phyloP scores from a whole-genome alignment of 2,329 filamentous ascomycete species.

The Venturiaceae sp. region DNA sequence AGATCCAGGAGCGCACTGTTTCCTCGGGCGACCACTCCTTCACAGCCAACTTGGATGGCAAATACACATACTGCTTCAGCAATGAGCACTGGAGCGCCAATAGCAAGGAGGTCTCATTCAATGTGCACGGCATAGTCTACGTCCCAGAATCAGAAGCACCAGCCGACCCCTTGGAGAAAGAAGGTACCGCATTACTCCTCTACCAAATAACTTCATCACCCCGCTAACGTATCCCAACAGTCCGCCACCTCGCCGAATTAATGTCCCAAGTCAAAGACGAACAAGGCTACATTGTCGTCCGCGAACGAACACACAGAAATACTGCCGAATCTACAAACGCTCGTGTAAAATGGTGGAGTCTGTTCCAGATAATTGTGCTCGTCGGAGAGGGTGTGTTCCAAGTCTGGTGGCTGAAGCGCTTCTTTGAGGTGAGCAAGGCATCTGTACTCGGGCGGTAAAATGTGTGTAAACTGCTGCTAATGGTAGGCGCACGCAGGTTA shows the following conservation, averaged over 20 bases:
- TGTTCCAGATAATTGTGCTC: slow-evolving; percentile 86
- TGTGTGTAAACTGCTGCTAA: not conserved
- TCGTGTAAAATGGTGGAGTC: slow-evolving; percentile 98
- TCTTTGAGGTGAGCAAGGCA: slow-evolving; percentile 64
- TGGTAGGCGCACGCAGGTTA: not conserved
- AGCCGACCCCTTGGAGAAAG: slow-evolving; percentile 79
- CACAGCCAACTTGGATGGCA: slow-evolving; percentile 73
- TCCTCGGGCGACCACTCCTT: slow-evolving; percentile 93
- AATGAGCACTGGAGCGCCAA: slow-evolving; percentile 97
- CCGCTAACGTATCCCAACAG: slow-evolving; percentile 33
- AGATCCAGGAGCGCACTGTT: slow-evolving; percentile 69
- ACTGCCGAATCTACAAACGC: slow-evolving; percentile 97
- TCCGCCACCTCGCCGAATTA: slow-evolving; percentile 74
- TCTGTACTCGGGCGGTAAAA: not conserved
- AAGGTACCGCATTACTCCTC: slow-evolving; percentile 49
- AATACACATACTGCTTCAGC: slow-evolving; percentile 95
- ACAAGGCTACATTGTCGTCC: slow-evolving; percentile 90
- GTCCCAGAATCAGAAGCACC: slow-evolving; percentile 79
- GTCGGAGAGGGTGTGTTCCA: slow-evolving; percentile 93
- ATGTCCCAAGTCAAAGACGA: slow-evolving; percentile 93
- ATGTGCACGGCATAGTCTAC: slow-evolving; percentile 97
- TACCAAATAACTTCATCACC: not conserved
- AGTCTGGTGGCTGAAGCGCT: slow-evolving; percentile 98
- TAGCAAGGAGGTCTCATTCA: slow-evolving; percentile 98
- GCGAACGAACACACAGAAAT: slow-evolving; percentile 94